Percentiles rank a stretch among this genome's conserved stretches.
Evolutionary conservation across 352 stramenopile species (phyloP).

Genomic region (Pythium catenulatum): DNA sequence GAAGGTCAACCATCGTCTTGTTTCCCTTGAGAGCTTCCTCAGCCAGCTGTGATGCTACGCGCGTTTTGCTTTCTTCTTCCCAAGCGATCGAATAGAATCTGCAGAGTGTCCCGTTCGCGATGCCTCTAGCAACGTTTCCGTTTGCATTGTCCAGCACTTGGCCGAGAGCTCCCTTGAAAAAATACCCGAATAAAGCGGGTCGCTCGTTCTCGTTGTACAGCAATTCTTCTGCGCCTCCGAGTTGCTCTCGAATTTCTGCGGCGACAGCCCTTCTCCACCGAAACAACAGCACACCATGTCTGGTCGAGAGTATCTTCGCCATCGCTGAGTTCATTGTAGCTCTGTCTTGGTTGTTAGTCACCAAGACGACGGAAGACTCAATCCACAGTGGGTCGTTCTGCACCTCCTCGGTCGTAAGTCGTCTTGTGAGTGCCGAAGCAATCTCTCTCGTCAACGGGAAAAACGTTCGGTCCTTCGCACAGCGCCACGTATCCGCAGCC

Average conservation of each 20-base stretch:
- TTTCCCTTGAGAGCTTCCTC: not conserved
- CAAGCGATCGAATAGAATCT: constrained; percentile 29
- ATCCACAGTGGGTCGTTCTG: not conserved
- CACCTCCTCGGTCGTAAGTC: not conserved
- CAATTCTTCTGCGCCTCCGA: not conserved
- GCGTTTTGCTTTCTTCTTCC: constrained; percentile 8
- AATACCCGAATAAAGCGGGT: constrained; percentile 34
- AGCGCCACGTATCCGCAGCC: no score
- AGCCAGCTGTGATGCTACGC: not conserved
- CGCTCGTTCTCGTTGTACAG: constrained; percentile 30
- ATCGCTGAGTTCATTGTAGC: not conserved
- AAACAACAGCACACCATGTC: not conserved
- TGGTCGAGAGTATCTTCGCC: not conserved
- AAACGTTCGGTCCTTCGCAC: no score
- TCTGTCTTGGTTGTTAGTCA: not conserved
- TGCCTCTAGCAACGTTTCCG: not conserved
- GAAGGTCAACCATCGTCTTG: not conserved
- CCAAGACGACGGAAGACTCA: not conserved
- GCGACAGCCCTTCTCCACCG: not conserved
- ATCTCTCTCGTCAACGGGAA: not conserved
- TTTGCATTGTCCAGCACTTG: constrained; percentile 41
- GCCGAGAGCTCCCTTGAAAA: constrained; percentile 28
- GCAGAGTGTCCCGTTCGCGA: constrained; percentile 23
- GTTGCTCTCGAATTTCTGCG: not conserved
- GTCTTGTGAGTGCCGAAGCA: not conserved